These are phyloP conservation scores for Kokia cookei DNA, from an alignment of 441 rosid genomes.

Conservation along the genomic window DNA sequence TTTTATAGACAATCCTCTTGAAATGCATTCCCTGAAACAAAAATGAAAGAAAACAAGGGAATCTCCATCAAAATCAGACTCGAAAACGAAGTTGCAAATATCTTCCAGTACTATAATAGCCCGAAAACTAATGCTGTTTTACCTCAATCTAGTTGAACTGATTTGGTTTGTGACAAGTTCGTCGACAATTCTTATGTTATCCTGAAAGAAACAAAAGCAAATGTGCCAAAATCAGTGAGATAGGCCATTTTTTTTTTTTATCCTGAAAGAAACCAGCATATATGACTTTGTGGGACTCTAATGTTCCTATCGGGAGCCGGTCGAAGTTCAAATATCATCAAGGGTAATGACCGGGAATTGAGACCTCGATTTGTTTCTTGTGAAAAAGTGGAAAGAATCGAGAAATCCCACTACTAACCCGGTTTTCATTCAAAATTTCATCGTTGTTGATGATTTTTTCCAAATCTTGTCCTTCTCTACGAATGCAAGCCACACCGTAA, in stretches of 20 bases:
- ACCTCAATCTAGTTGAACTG: conserved; percentile 83
- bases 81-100: neutral
- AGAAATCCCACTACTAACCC: conserved; percentile 27
- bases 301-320: neutral
- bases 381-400: neutral
- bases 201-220: conserved; percentile 24
- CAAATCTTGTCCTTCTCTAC: conserved; percentile 72
- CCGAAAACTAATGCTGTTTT: neutral
- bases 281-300: neutral
- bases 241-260: no score
- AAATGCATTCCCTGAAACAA: conserved; percentile 62
- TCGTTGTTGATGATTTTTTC: conserved; percentile 39
- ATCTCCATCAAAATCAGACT: neutral
- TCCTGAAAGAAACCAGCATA: neutral
- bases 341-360: neutral
- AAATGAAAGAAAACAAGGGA: neutral
- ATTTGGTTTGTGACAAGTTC: conserved; percentile 69
- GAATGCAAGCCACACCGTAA: conserved; percentile 79
- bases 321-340: neutral
- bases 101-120: neutral
- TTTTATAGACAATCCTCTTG: conserved; percentile 65
- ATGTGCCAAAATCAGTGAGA: neutral
- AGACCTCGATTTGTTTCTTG: neutral
- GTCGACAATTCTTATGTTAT: conserved; percentile 47
- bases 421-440: conserved; percentile 41